Base-by-base conservation (phyloP, 805 yeast species). In the Komagataella pseudopastoris region DNA sequence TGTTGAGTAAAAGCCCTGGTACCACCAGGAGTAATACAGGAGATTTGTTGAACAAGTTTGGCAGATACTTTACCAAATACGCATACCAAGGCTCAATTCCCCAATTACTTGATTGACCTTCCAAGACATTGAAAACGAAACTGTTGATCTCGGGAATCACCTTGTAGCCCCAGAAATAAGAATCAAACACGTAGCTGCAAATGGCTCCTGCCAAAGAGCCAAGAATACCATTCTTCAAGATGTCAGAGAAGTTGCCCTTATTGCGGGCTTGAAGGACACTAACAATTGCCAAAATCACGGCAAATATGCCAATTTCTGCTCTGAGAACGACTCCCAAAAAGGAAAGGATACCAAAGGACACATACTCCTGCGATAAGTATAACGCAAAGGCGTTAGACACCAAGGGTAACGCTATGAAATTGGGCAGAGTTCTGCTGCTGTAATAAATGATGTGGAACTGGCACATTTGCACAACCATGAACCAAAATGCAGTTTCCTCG, bases 391-490 rank as follows among this genome's bases (percentile, higher is more conserved):
- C 84, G 48, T 67, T 58, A 51, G 77, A 76, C 3, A 83, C 82
- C 44, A 87, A 60, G 3, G 97, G 96, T 51, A 91, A 68, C 2
- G 85, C 89, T 52, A 90, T 68, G 58, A 84, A 85, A 65, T 91
- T 91, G n/a, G 97, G 96, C 53, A 91, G 70, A 0, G 95, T 80
- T 57, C 97, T 73, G 2, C 96, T 75, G n/a, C 86, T 72, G 62
- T 91, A 91, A 68, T 71, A 91, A 54, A 83, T 66, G 17, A 88
- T 55, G 62, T 91, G 97, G 68, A 90, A 91, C 62, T 89, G 93
- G 6, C 85, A 64, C 52, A 77, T 65, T 45, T 74, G 71, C 52
- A 89, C 72, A 2, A 84, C 52, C 20, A 76, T 68, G 60, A 75
- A 88, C 84, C 87, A 85, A 14, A 71, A 54, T 0, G 80, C 78